phyloP scores from a whole-genome alignment of 805 yeast species.

The Candida coquimbonensis region DNA sequence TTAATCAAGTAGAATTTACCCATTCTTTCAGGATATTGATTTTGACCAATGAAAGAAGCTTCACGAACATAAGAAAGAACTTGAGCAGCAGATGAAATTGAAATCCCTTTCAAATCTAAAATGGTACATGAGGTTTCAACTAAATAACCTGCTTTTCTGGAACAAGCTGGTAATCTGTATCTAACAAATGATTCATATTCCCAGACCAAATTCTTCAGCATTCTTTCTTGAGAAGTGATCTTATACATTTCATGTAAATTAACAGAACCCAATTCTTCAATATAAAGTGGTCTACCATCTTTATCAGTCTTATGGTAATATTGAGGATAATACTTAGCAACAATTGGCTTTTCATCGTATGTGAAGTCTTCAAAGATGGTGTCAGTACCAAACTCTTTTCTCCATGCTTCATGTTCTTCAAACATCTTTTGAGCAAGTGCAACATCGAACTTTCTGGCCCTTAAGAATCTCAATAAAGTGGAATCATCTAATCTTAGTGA shows the following conservation, averaged over 20 bases:
- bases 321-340: constrained; percentile 89
- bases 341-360: constrained; percentile 87
- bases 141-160: constrained; percentile 68
- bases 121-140: constrained; percentile 96
- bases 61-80: constrained; percentile 86
- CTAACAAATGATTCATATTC: constrained; percentile 89
- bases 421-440: constrained; percentile 76
- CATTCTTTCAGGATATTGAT: constrained; percentile 98
- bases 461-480: constrained; percentile 71
- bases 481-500: constrained; percentile 83
- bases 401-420: constrained; percentile 85
- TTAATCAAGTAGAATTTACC: constrained; percentile 94
- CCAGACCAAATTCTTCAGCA: constrained; percentile 94
- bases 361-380: constrained; percentile 82
- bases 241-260: constrained; percentile 87
- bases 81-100: constrained; percentile 74
- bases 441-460: constrained; percentile 93
- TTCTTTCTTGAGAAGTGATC: constrained; percentile 90
- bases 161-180: constrained; percentile 88
- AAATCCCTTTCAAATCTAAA: constrained; percentile 90
- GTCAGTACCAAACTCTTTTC: constrained; percentile 78
- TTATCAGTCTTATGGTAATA: constrained; percentile 95
- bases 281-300: constrained; percentile 94
- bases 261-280: constrained; percentile 90
- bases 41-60: constrained; percentile 92